These are phyloP conservation scores for Coelastrella sp. DNA, from an alignment of 139 green algal genomes.

Conservation along the genomic window DNA sequence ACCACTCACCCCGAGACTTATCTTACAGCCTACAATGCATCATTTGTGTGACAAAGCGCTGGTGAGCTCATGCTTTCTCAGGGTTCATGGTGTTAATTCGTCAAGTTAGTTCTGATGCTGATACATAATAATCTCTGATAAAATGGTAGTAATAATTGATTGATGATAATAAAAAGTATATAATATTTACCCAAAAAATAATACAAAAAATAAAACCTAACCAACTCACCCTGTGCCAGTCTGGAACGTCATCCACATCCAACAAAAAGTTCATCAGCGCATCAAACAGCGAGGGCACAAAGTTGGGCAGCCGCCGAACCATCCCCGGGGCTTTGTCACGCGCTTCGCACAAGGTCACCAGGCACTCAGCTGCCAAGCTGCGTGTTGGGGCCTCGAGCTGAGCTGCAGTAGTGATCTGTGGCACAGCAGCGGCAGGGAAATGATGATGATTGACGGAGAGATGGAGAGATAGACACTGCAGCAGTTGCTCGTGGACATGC, in stretches of 20 bases:
- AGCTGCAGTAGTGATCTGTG: conserved; percentile 51
- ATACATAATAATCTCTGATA: too few relatives aligned
- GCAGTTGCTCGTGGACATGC: not conserved
- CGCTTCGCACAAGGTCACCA: conserved; percentile 96
- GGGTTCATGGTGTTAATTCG: too few relatives aligned
- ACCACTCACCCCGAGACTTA: too few relatives aligned
- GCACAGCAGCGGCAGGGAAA: too few relatives aligned
- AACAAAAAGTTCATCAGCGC: conserved; percentile 91
- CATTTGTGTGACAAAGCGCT: too few relatives aligned
- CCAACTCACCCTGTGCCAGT: conserved; percentile 78
- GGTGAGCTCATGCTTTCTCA: too few relatives aligned
- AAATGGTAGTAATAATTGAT: too few relatives aligned
- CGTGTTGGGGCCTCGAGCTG: conserved; percentile 72
- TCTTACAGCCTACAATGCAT: too few relatives aligned
- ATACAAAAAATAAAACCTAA: not conserved
- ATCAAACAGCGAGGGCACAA: conserved; percentile 87
- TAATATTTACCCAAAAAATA: not conserved
- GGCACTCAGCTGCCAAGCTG: conserved; percentile 90
- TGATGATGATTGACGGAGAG: not conserved
- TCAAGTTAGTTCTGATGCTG: too few relatives aligned
- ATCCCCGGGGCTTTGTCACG: conserved; percentile 77
- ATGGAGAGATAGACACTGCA: too few relatives aligned
- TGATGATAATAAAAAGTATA: not conserved
- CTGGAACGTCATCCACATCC: conserved; percentile 94
- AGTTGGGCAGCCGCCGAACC: conserved; percentile 94